Conservation (phyloP, 495 filamentous ascomycete genomes). For the Thermochaetoides thermophila region DNA sequence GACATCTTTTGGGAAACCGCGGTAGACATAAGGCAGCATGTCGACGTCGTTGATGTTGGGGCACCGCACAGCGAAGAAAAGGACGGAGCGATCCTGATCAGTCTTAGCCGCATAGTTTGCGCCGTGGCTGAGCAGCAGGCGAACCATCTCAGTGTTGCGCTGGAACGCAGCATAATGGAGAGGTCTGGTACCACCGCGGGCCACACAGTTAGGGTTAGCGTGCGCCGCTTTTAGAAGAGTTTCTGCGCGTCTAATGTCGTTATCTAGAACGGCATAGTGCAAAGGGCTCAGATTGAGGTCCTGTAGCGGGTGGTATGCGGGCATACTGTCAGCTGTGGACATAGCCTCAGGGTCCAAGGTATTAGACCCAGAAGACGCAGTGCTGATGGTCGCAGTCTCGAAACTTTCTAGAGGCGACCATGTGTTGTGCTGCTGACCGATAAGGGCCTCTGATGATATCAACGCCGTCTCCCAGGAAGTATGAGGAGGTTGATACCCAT, state of each 20-base stretch:
- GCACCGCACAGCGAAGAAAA: constrained; percentile 10
- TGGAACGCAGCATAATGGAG: constrained; percentile 10
- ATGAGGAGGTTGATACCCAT: no score
- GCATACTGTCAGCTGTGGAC: no score
- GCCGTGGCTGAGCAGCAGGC: constrained; percentile 4
- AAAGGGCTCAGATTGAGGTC: constrained; percentile 1
- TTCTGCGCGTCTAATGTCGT: neutral
- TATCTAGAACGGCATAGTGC: constrained; percentile 5
- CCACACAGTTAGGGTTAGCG: constrained; percentile 1
- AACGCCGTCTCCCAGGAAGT: no score
- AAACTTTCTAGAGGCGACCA: no score
- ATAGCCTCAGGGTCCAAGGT: no score
- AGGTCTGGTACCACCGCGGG: constrained; percentile 5
- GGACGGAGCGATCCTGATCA: constrained; percentile 4
- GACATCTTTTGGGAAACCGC: neutral
- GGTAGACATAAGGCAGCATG: neutral
- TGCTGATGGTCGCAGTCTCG: no score
- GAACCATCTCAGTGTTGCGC: constrained; percentile 3
- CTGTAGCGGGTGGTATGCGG: no score
- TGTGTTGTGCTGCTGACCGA: no score
- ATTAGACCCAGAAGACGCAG: no score
- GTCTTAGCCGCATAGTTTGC: constrained; percentile 9
- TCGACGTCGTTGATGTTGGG: neutral
- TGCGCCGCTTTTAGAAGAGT: neutral
- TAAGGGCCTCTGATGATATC: no score